phyloP scores from a whole-genome alignment of 106 monocot species.

The Alisma plantagoaquatica region DNA sequence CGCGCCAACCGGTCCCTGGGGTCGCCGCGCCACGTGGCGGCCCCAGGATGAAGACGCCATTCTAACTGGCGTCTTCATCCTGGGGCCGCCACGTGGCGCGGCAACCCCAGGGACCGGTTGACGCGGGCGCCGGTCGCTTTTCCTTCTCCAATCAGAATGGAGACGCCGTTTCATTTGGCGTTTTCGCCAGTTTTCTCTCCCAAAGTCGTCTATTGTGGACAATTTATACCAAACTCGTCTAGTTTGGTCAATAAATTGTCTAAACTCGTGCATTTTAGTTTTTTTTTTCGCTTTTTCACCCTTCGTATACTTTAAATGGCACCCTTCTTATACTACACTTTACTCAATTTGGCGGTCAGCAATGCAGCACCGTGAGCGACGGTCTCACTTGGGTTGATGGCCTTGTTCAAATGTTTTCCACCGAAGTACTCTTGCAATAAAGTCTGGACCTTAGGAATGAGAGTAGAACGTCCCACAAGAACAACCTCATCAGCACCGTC shows the following conservation, averaged over 20 bases:
- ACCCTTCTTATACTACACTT: conserved; percentile 24
- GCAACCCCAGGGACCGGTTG: too few relatives aligned
- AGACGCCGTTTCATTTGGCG: conserved; percentile 40
- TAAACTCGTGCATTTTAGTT: too few relatives aligned
- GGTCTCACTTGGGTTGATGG: conserved; percentile 11
- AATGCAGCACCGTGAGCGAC: conserved; percentile 9
- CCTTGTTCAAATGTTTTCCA: conserved; percentile 29
- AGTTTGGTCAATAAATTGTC: too few relatives aligned
- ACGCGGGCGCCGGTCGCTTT: conserved; percentile 3
- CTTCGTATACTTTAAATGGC: too few relatives aligned
- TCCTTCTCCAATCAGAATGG: conserved; percentile 42
- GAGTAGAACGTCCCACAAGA: conserved; percentile 6
- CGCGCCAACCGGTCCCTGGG: too few relatives aligned
- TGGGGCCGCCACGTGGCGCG: too few relatives aligned
- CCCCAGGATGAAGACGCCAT: too few relatives aligned
- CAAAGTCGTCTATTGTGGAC: conserved; percentile 8
- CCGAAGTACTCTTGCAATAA: conserved; percentile 26
- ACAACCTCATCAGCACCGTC: conserved; percentile 5
- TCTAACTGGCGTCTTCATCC: too few relatives aligned
- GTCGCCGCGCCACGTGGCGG: too few relatives aligned
- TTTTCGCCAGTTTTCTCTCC: too few relatives aligned
- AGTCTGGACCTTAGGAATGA: conserved; percentile 37
- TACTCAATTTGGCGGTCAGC: conserved; percentile 11
- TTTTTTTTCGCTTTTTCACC: too few relatives aligned
- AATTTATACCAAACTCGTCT: too few relatives aligned